Evolutionary conservation across 352 stramenopile genomes (phyloP).

Genomic region (Thalassiosira hispida): DNA sequence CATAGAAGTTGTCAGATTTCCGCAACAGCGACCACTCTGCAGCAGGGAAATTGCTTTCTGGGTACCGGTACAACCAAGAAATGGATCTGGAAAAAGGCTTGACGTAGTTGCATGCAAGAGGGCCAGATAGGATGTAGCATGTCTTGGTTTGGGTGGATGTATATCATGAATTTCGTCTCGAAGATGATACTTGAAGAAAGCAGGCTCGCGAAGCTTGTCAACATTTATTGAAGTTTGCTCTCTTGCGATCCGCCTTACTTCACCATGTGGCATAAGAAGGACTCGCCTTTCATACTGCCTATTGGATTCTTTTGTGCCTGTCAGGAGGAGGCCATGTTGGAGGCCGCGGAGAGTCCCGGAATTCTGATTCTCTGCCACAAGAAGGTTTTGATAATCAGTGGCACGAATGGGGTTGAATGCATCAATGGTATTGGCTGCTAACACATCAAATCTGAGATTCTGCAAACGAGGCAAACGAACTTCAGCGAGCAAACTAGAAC

Average conservation of each 20-base stretch:
- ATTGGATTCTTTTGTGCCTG: neutral
- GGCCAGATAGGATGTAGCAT: constrained; percentile 7
- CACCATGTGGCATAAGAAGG: constrained; percentile 16
- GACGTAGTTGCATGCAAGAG: constrained; percentile 18
- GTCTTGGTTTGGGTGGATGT: constrained; percentile 12
- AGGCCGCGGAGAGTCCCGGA: constrained; percentile 14
- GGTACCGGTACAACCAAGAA: constrained; percentile 11
- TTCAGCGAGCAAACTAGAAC: neutral
- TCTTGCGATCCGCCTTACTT: neutral
- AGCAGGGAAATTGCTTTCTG: constrained; percentile 2
- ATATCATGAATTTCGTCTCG: constrained; percentile 16
- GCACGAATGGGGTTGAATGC: constrained; percentile 8
- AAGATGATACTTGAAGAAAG: constrained; percentile 24
- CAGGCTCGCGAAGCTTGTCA: constrained; percentile 5
- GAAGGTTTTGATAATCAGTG: constrained; percentile 8
- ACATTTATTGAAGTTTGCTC: constrained; percentile 4
- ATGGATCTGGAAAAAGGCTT: constrained; percentile 13
- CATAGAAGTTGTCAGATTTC: constrained; percentile 14
- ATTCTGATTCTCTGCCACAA: constrained; percentile 19
- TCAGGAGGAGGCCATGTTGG: constrained; percentile 14
- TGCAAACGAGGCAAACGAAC: constrained; percentile 9
- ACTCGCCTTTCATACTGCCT: constrained; percentile 9
- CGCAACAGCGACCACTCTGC: constrained; percentile 19
- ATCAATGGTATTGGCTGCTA: neutral
- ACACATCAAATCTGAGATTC: constrained; percentile 10